Percentiles rank a stretch among this genome's conserved stretches.
phyloP scores from a whole-genome alignment of 2,329 filamentous ascomycete genomes.

The Taxawa tesnikishii region DNA sequence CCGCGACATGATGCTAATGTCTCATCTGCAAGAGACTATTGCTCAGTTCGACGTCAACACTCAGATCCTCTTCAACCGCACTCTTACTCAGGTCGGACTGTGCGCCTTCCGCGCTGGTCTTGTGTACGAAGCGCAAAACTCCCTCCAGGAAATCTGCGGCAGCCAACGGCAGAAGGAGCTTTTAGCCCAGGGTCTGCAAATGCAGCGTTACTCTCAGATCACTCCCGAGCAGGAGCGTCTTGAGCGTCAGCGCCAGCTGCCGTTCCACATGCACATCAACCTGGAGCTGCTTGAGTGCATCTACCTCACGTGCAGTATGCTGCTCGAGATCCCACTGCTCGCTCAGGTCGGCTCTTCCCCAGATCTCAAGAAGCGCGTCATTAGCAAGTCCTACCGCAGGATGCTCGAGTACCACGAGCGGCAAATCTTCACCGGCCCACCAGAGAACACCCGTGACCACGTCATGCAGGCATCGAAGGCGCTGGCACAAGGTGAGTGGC shows the following conservation, averaged over 20 bases:
- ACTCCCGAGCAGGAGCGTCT: constrained; percentile 95
- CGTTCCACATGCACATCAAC: constrained; percentile 99
- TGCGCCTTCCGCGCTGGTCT: constrained; percentile 96
- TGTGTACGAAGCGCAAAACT: constrained; percentile 95
- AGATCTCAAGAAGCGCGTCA: constrained; percentile 92
- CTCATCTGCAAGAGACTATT: constrained; percentile 94
- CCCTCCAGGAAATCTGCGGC: constrained; percentile 94
- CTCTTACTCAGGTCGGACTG: constrained; percentile 91
- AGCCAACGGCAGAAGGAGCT: constrained; percentile 97
- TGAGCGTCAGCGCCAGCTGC: constrained; percentile 92
- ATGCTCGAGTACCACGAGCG: constrained; percentile 99
- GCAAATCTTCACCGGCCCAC: constrained; percentile 96
- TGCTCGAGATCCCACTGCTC: constrained; percentile 92
- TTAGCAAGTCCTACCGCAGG: constrained; percentile 98
- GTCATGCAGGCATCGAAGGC: constrained; percentile 99
- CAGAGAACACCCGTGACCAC: constrained; percentile 97
- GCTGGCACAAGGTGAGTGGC: constrained; percentile 94
- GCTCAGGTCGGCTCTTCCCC: constrained; percentile 94
- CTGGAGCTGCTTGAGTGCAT: constrained; percentile 95
- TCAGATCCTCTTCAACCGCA: constrained; percentile 97
- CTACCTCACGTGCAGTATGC: constrained; percentile 98
- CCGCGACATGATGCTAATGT: constrained; percentile 99
- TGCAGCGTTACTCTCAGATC: constrained; percentile 92
- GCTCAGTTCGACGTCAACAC: constrained; percentile 92
- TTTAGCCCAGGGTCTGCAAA: constrained; percentile 93